Base-by-base conservation (phyloP, 192 early-diverging fungal species). In the Coemansia sp. region DNA sequence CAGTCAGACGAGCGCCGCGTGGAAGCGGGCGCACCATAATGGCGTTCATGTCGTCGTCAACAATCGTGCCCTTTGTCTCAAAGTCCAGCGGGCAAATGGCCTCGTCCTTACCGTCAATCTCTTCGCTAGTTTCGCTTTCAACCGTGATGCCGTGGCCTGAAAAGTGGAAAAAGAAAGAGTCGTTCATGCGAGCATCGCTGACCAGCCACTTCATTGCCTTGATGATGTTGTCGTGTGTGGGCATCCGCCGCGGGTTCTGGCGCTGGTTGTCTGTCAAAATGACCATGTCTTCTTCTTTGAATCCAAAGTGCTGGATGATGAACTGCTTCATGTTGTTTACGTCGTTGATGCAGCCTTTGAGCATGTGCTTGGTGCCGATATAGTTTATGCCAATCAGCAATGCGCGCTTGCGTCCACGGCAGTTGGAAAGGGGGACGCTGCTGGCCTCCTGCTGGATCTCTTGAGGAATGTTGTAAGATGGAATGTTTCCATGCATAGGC, bases 371-470 rank as follows among this genome's bases (percentile, higher is more conserved):
- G 43, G 82, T 74, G 20, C 81, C 79, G 44, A 80, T 74, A 73
- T 97, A 97, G 66, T 97, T 97, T 73, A 96, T 92, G 18, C 94
- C 94, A 55, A 97, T 87, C 37, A 97, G 80, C 18, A 97, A 72
- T 8, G 92, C 94, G 15, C 85, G 82, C 71, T 90, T 88, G 42
- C 86, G 80, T 15, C 89, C 89, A 35, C 50, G 61, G 49, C 69
- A 78, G 63, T 81, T 72, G 21, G 79, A 81, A 20, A 73, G 64
- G 11, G 55, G 53, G 39, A 81, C 68, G 47, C 65, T 45, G 55
- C 65, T 63, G 26, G 69, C 73, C 19, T 78, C 63, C 50, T 81
- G 74, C 59, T 81, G 75, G 14, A 81, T 49, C 40, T 68, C 62
- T 31, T 68, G 65, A 0, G 75, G 69, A 19, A 78, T 72, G 53